Evolutionary conservation across 2,329 filamentous ascomycete species (phyloP), one percentile per base, ranked within the genome.

Genomic region (Fusarium zealandicum): DNA sequence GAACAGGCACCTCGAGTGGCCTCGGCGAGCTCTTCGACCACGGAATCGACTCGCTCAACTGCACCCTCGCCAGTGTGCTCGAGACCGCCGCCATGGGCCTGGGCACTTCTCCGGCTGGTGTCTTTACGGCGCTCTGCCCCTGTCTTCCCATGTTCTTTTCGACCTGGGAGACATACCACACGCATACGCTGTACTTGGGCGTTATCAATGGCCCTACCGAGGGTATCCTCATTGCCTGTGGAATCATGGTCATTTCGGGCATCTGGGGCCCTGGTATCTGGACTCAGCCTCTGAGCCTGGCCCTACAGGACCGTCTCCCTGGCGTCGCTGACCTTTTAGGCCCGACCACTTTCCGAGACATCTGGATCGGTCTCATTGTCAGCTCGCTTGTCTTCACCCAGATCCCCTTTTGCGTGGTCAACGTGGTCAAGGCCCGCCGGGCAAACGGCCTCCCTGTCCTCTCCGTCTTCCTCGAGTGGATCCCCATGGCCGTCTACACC

Each of bases 161-260:
- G 3, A 99, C 95, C 2, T 99, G 95, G 95, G 95, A 99, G 77
- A 99, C 95, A 1, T 99, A 97, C 74, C 95, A 99, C 76, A 97
- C 95, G 5, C 95, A 99, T 74, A 98, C 95, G 0, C 80, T 99
- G 6, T 99, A 96, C 74, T 86, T 99, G 11, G 95, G 95, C 49
- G 92, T 93, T 72, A 90, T 99, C 83, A 99, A 99, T 73, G 95
- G 95, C 1, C 95, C 95, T 2, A 99, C 95, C 28, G 95, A 99
- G 78, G 95, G 95, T 16, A 80, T 99, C 28, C 87, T 98, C 45
- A 88, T 99, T 60, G 95, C 93, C 20, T 93, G 91, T 70, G 75
- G 79, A 44, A 84, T 97, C 69, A 98, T 98, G 91, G 81, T 90
- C 50, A 77, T 90, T 31, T 96, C 92, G 5, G 95, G 93, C 35